Percentiles rank a stretch among this genome's conserved stretches.
Evolutionary conservation across 495 filamentous ascomycete species (phyloP).

Genomic region (Niebla homalea): DNA sequence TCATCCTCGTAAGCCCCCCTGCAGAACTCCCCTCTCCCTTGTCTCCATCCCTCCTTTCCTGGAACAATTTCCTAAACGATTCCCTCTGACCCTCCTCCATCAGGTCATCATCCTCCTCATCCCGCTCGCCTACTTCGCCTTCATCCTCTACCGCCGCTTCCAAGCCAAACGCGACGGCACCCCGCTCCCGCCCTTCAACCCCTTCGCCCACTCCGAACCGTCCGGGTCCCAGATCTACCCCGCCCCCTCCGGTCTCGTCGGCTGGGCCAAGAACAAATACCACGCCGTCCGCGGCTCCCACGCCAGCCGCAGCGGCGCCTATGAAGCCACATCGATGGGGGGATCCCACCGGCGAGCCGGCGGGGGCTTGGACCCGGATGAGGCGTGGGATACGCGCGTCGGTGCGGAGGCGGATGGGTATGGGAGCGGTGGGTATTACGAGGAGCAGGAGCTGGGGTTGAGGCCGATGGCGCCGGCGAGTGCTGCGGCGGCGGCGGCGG

Average conservation of each 20-base stretch:
- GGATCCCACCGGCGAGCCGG: slow-evolving; percentile 9
- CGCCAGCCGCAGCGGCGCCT: slow-evolving; percentile 42
- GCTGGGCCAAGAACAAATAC: slow-evolving; percentile 39
- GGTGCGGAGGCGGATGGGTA: slow-evolving; percentile 46
- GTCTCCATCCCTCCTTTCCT: slow-evolving; percentile 33
- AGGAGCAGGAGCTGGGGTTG: slow-evolving; percentile 49
- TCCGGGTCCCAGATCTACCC: slow-evolving; percentile 35
- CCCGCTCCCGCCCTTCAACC: slow-evolving; percentile 51
- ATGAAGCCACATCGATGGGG: slow-evolving; percentile 37
- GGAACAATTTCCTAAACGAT: slow-evolving; percentile 34
- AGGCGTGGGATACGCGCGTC: slow-evolving; percentile 59
- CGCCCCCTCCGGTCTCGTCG: slow-evolving; percentile 41
- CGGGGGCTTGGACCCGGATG: slow-evolving; percentile 50
- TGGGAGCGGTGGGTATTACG: slow-evolving; percentile 38
- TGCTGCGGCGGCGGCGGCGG: not conserved
- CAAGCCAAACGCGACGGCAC: slow-evolving; percentile 51
- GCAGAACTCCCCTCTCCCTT: not conserved
- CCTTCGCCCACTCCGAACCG: slow-evolving; percentile 27
- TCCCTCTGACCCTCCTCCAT: slow-evolving; percentile 28
- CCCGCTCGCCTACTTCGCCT: slow-evolving; percentile 31
- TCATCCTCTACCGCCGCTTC: slow-evolving; percentile 42
- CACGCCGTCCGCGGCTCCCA: slow-evolving; percentile 39
- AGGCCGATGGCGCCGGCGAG: slow-evolving; percentile 13
- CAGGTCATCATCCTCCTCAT: slow-evolving; percentile 35
- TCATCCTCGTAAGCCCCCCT: slow-evolving; percentile 11